phyloP scores from a whole-genome alignment of 2,329 filamentous ascomycete genomes.

The Phaeosphaeria sp. region DNA sequence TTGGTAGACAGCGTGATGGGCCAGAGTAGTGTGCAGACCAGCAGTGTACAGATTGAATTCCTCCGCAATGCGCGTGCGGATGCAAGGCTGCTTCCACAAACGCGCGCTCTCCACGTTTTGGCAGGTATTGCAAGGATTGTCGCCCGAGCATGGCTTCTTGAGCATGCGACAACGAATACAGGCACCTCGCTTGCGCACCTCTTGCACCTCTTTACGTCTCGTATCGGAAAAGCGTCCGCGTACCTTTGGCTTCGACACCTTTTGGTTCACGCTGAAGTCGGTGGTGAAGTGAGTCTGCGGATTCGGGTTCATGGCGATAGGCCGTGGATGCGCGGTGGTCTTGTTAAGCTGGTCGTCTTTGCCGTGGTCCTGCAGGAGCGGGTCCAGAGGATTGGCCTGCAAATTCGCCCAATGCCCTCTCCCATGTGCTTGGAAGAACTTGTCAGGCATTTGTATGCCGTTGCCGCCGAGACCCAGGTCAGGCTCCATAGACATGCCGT shows the following conservation, averaged over 20 bases:
- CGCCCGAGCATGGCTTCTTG: constrained; percentile 69
- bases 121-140: constrained; percentile 66
- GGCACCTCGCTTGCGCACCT: constrained; percentile 66
- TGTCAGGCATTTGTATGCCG: constrained; percentile 41
- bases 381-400: constrained; percentile 40
- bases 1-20: constrained; percentile 59
- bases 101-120: constrained; percentile 66
- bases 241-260: constrained; percentile 54
- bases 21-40: constrained; percentile 60
- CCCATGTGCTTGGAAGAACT: constrained; percentile 41
- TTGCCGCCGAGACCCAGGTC: constrained; percentile 39
- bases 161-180: constrained; percentile 70
- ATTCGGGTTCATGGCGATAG: constrained; percentile 48
- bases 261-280: constrained; percentile 49
- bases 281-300: constrained; percentile 47
- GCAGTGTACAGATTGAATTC: constrained; percentile 65
- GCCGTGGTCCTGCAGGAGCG: constrained; percentile 43
- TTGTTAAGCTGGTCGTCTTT: constrained; percentile 36
- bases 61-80: constrained; percentile 64
- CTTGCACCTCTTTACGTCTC: constrained; percentile 65
- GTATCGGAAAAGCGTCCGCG: constrained; percentile 64
- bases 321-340: constrained; percentile 37
- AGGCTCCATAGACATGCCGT: constrained; percentile 43
- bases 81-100: constrained; percentile 67
- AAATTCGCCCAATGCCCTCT: constrained; percentile 41